Conservation (phyloP, 306 rosid genomes). For the Malus fusca region DNA sequence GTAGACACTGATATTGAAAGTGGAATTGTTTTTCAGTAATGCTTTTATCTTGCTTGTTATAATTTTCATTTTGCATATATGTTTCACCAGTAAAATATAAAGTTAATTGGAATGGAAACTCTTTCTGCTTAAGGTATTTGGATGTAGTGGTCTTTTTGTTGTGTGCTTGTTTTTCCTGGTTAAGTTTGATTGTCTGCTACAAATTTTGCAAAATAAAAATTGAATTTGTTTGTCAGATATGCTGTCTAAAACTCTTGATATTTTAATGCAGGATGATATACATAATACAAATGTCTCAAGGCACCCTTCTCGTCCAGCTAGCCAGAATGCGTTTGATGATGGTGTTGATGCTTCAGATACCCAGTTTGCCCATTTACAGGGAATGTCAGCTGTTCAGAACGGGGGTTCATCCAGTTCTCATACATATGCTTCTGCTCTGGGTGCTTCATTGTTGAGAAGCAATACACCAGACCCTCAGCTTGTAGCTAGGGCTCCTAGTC, state of each 20-base stretch:
- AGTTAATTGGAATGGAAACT: background rate
- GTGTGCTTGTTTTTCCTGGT: background rate
- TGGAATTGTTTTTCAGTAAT: background rate
- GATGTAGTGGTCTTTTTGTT: background rate
- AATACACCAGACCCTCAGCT: conserved; percentile 83
- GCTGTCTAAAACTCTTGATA: background rate
- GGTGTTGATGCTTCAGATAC: conserved; percentile 58
- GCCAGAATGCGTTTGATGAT: conserved; percentile 79
- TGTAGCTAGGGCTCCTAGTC: conserved; percentile 82
- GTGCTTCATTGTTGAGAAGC: conserved; percentile 77
- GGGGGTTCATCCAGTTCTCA: conserved; percentile 46
- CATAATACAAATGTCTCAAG: conserved; percentile 30
- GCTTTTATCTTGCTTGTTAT: background rate
- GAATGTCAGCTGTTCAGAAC: conserved; percentile 48
- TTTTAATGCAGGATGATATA: conserved; percentile 34
- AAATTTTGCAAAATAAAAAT: background rate
- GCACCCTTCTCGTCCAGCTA: conserved; percentile 79
- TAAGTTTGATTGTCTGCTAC: background rate
- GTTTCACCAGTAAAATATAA: background rate
- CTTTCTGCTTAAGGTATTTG: background rate
- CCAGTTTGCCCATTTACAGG: conserved; percentile 53
- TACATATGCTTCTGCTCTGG: conserved; percentile 81
- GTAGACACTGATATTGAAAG: background rate
- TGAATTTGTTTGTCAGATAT: background rate
- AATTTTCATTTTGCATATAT: background rate